Percentiles rank a stretch among this genome's conserved stretches.
These are phyloP conservation scores for Exophiala viscosa DNA, from an alignment of 2,329 filamentous ascomycete genomes.

Conservation along the genomic window DNA sequence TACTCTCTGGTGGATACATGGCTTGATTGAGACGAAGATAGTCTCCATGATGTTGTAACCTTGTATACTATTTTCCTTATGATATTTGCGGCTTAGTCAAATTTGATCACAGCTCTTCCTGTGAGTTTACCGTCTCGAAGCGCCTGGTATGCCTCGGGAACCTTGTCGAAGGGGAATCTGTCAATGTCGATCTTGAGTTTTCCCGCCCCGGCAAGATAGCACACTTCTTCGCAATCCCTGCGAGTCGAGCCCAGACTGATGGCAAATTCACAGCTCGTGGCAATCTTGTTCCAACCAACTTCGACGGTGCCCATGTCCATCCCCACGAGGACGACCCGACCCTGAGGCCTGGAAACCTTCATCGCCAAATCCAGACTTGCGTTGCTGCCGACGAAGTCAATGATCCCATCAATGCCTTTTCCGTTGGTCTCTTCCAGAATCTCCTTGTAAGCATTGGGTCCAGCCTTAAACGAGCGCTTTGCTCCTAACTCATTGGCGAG, in stretches of 20 bases:
- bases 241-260: conserved; percentile 16
- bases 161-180: conserved; percentile 18
- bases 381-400: conserved; percentile 20
- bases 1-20: background rate
- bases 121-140: conserved; percentile 14
- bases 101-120: conserved; percentile 14
- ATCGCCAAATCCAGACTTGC: conserved; percentile 8
- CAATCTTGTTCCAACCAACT: conserved; percentile 22
- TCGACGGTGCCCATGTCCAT: conserved; percentile 16
- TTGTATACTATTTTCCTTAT: too few relatives aligned
- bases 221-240: conserved; percentile 18
- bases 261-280: conserved; percentile 20
- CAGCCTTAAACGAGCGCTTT: conserved; percentile 5
- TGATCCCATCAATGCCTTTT: conserved; percentile 16
- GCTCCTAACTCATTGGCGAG: conserved; percentile 16
- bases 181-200: conserved; percentile 19
- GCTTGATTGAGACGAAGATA: background rate
- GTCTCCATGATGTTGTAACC: too few relatives aligned
- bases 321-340: conserved; percentile 16
- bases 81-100: too few relatives aligned
- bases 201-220: conserved; percentile 9
- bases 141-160: conserved; percentile 17
- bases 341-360: conserved; percentile 10
- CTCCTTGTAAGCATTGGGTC: conserved; percentile 1
- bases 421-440: conserved; percentile 15